These are phyloP conservation scores for Tetrahymena thermophila DNA, from an alignment of 73 alveolate species.

Conservation along the genomic window DNA sequence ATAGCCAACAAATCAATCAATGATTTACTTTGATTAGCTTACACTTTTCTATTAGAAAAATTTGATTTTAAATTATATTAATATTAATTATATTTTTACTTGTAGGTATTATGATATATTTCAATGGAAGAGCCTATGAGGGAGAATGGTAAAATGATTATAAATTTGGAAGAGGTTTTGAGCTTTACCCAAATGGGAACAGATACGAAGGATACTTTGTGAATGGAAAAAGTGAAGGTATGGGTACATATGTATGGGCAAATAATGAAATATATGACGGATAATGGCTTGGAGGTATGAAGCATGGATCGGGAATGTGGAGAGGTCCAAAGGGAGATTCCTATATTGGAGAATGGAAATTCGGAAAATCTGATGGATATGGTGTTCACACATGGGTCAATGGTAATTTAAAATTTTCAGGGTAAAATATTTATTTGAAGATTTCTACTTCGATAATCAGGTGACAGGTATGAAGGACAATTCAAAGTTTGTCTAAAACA, in stretches of 20 bases:
- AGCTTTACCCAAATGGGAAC: constrained; percentile 49
- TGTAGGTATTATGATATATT: constrained; percentile 42
- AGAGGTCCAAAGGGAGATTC: constrained; percentile 25
- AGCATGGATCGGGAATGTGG: constrained; percentile 57
- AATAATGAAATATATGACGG: constrained; percentile 40
- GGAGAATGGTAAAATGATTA: constrained; percentile 55
- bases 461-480: constrained; percentile 39
- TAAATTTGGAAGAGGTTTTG: constrained; percentile 55
- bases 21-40: too few species aligned
- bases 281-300: constrained; percentile 49
- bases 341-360: constrained; percentile 61
- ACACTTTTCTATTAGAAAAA: too few species aligned
- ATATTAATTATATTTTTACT: background rate
- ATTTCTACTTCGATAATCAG: background rate
- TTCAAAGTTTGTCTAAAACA: constrained; percentile 36
- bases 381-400: constrained; percentile 46
- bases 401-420: background rate
- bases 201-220: constrained; percentile 45
- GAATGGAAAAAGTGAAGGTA: constrained; percentile 46
- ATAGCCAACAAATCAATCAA: too few species aligned
- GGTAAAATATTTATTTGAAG: background rate
- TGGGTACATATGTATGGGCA: constrained; percentile 17
- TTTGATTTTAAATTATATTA: too few species aligned
- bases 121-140: constrained; percentile 45
- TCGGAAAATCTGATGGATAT: constrained; percentile 52